phyloP scores from a whole-genome alignment of 768 basidiomycete species.

The Phlegmacium glaucopus region DNA sequence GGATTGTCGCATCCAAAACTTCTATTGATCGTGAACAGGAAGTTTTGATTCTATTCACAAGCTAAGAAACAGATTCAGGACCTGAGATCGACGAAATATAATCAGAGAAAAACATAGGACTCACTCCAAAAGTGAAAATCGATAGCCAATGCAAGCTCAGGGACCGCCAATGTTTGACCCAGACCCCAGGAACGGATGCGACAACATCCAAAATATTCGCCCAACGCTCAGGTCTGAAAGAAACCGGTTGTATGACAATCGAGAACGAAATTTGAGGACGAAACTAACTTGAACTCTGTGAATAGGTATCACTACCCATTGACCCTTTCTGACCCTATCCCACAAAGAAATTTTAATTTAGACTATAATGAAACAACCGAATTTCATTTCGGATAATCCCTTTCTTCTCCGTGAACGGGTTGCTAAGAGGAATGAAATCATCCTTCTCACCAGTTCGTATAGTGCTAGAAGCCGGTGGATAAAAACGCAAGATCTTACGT shows the following conservation, averaged over 20 bases:
- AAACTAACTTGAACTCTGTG: too few species aligned
- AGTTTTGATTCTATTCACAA: constrained; percentile 21
- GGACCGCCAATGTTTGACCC: constrained; percentile 58
- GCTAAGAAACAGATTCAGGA: too few species aligned
- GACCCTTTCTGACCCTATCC: too few species aligned
- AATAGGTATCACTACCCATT: too few species aligned
- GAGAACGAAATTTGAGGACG: too few species aligned
- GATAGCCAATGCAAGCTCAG: constrained; percentile 62
- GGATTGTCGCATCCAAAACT: constrained; percentile 76
- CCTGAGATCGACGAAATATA: too few species aligned
- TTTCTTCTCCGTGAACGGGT: constrained; percentile 41
- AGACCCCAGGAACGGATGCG: too few species aligned
- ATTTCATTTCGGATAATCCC: constrained; percentile 38
- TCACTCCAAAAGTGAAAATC: constrained; percentile 64
- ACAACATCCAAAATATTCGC: constrained; percentile 44
- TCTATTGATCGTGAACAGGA: constrained; percentile 48
- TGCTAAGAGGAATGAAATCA: constrained; percentile 48
- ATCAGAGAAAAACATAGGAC: too few species aligned
- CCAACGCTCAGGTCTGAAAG: too few species aligned
- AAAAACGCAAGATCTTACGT: constrained; percentile 51
- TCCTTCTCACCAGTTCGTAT: constrained; percentile 44
- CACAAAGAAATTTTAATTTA: constrained; percentile 15
- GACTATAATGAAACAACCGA: constrained; percentile 19
- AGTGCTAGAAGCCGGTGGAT: constrained; percentile 48
- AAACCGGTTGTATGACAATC: too few species aligned